phyloP scores from a whole-genome alignment of 164 flowering plant species.

The Annona cherimola region DNA sequence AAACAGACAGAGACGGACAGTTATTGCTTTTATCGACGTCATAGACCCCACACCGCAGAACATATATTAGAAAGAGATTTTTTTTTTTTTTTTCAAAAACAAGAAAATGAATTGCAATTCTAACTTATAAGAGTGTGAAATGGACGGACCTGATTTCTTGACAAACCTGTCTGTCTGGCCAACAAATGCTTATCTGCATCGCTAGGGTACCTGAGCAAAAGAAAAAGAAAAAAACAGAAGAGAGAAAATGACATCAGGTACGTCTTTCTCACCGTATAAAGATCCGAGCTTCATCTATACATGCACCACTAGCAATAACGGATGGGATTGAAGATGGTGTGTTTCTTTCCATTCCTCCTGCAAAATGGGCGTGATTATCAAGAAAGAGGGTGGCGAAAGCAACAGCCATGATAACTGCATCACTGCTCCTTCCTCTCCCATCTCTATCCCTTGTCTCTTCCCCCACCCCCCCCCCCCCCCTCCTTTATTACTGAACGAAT shows the following conservation, averaged over 20 bases:
- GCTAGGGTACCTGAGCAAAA: slow-evolving; percentile 37
- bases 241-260: slow-evolving; percentile 18
- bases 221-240: background rate
- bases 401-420: slow-evolving; percentile 16
- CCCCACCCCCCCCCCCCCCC: background rate
- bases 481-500: background rate
- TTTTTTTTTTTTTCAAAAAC: background rate
- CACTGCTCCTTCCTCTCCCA: slow-evolving; percentile 9
- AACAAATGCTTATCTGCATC: slow-evolving; percentile 54
- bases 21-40: no score
- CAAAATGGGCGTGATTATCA: slow-evolving; percentile 46
- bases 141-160: slow-evolving; percentile 40
- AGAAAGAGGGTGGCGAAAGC: slow-evolving; percentile 20
- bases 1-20: no score
- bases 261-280: slow-evolving; percentile 15
- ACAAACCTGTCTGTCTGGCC: slow-evolving; percentile 48
- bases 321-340: slow-evolving; percentile 23
- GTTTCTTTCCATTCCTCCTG: slow-evolving; percentile 8
- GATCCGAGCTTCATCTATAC: slow-evolving; percentile 15
- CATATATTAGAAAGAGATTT: no score
- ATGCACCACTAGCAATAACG: slow-evolving; percentile 8
- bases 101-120: background rate
- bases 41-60: no score
- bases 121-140: background rate
- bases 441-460: no score